Conservation (phyloP, 257 asterid species). For the Solanum pinnatisectum region DNA sequence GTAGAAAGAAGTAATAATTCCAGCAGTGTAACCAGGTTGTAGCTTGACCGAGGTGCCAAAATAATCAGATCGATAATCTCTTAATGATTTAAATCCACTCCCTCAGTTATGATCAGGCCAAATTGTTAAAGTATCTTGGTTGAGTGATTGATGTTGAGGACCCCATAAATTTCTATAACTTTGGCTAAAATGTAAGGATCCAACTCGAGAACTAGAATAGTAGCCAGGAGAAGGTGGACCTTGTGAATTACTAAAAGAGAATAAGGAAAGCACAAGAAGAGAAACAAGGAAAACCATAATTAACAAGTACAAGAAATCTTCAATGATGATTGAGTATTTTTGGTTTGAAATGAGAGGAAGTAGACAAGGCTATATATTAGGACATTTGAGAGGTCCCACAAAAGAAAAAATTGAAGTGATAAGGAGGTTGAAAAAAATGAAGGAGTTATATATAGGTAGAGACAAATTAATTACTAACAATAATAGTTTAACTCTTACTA, state of each 20-base stretch:
- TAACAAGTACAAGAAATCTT: not conserved
- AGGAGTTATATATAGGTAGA: not conserved
- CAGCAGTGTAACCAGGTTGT: constrained; percentile 87
- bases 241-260: constrained; percentile 23
- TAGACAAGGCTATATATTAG: not conserved
- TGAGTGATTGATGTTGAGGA: constrained; percentile 43
- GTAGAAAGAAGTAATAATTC: constrained; percentile 84
- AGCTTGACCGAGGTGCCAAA: constrained; percentile 83
- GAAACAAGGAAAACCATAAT: constrained; percentile 1
- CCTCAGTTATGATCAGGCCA: constrained; percentile 83
- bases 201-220: constrained; percentile 56
- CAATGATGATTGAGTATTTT: not conserved
- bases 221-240: constrained; percentile 66
- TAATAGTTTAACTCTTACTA: no score
- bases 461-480: not conserved
- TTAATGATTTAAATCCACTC: constrained; percentile 87
- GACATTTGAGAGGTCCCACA: not conserved
- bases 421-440: not conserved
- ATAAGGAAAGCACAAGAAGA: constrained; percentile 1
- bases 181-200: constrained; percentile 44
- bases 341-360: not conserved
- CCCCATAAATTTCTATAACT: constrained; percentile 73
- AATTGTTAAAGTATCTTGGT: constrained; percentile 50
- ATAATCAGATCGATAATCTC: constrained; percentile 78
- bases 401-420: not conserved